Evolutionary conservation across 371 early-diverging fungal species (phyloP), one percentile per base, ranked within the genome.

Genomic region (Parasitella parasitica): DNA sequence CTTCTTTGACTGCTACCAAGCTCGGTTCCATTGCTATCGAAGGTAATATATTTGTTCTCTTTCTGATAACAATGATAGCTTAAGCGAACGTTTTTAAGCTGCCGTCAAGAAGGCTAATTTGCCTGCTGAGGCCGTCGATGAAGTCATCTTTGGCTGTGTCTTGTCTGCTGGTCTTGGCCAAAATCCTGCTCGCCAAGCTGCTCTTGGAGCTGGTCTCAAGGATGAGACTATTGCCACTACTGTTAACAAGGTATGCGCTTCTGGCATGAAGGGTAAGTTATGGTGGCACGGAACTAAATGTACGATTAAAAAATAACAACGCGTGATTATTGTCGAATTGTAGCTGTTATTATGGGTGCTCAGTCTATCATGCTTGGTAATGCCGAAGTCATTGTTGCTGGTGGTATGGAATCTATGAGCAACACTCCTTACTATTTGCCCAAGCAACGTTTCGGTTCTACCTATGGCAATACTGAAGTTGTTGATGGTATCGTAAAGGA

Each of bases 221-320:
- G 81, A 88, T 57, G 76, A 82, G 12, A 88, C 91, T 11, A 78
- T 91, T 56, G 87, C 91, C 62, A 97, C 97, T 30, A 96, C 95
- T 28, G 87, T 98, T 64, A 98, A 97, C 88, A 98, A 98, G 84
- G 97, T 97, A 39, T 99, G 99, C 77, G 98, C 97, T 32, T 93
- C 93, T 28, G 97, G 95, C 35, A 89, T 97, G 91, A 98, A 99
- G 82, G 87, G 86, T 75, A 82, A 72, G 63, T 70, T 28, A 13
- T n/a, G 6, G 36, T 38, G 11, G 20, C 8, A 16, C 34, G 3
- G 22, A n/a, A 53, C n/a, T n/a, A 54, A 38, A 38, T 16, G 7
- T 18, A 5, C 22, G 43, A 43, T 34, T 5, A 9, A 15, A 35
- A 18, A 39, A 32, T 22, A 59, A 39, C 18, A 41, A 22, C 28